Evolutionary conservation across 2,329 filamentous ascomycete species (phyloP).

Genomic region (Rosellinia necatrix): DNA sequence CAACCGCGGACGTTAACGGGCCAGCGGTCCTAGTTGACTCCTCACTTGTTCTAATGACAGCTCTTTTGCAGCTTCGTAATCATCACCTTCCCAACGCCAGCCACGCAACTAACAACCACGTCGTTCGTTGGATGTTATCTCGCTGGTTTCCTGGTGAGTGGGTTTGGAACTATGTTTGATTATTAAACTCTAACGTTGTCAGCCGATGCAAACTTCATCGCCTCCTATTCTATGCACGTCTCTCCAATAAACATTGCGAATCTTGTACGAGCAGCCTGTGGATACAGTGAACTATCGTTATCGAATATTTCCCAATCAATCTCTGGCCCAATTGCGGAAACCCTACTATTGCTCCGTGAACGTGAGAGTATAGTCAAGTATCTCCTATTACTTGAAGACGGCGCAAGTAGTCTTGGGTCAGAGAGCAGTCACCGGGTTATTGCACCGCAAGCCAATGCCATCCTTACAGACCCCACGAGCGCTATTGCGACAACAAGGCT

Average conservation of each 20-base stretch:
- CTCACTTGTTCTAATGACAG: slow-evolving; percentile 72
- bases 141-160: slow-evolving; percentile 80
- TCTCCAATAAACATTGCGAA: slow-evolving; percentile 69
- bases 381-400: slow-evolving; percentile 56
- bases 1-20: slow-evolving; percentile 79
- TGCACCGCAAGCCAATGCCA: slow-evolving; percentile 21
- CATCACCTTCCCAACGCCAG: slow-evolving; percentile 71
- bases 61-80: slow-evolving; percentile 68
- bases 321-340: slow-evolving; percentile 55
- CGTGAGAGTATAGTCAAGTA: slow-evolving; percentile 56
- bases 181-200: slow-evolving; percentile 27
- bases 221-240: slow-evolving; percentile 65
- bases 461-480: slow-evolving; percentile 43
- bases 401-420: slow-evolving; percentile 16
- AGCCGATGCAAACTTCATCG: slow-evolving; percentile 72
- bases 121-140: slow-evolving; percentile 80
- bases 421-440: slow-evolving; percentile 6
- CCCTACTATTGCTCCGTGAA: slow-evolving; percentile 51
- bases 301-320: slow-evolving; percentile 44
- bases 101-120: slow-evolving; percentile 68
- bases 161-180: slow-evolving; percentile 12
- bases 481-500: slow-evolving; percentile 54
- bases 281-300: slow-evolving; percentile 46
- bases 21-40: slow-evolving; percentile 81
- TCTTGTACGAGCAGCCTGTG: slow-evolving; percentile 72